A percentile compares a stretch with the other conserved stretches of the same genome.
Evolutionary conservation across 2,329 filamentous ascomycete genomes (phyloP).

Genomic region (Daldinia sp.): DNA sequence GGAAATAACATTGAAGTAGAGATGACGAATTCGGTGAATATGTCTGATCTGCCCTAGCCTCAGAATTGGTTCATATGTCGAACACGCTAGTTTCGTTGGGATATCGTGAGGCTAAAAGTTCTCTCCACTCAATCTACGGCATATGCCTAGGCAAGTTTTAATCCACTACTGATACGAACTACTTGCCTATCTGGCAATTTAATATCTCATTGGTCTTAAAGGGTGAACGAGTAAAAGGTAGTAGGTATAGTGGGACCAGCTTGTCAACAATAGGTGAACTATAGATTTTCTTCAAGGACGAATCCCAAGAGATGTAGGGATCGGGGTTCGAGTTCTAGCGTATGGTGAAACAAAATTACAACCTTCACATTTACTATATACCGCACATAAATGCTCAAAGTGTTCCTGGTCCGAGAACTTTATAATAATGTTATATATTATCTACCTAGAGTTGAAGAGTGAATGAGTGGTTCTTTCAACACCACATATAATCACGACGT

Average conservation of each 20-base stretch:
- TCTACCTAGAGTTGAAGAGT: too few species aligned
- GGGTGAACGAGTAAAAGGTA: not conserved
- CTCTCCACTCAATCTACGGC: constrained; percentile 4
- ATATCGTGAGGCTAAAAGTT: not conserved
- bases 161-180: not conserved
- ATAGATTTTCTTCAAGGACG: not conserved
- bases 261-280: not conserved
- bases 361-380: not conserved
- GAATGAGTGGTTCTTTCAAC: not conserved
- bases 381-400: too few species aligned
- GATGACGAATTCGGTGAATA: not conserved
- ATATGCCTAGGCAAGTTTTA: not conserved
- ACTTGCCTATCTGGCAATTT: not conserved
- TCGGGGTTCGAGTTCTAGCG: not conserved
- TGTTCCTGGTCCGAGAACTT: too few species aligned
- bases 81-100: constrained; percentile 3
- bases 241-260: not conserved
- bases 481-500: not conserved
- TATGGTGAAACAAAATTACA: not conserved
- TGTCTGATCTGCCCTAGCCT: not conserved
- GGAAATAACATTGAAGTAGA: not conserved
- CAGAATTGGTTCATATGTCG: not conserved
- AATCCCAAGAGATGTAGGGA: not conserved
- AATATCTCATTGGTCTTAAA: not conserved
- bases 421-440: too few species aligned